Evolutionary conservation across 2,329 filamentous ascomycete genomes (phyloP), one percentile per base, ranked within the genome.

Genomic region (Fusarium sp.): DNA sequence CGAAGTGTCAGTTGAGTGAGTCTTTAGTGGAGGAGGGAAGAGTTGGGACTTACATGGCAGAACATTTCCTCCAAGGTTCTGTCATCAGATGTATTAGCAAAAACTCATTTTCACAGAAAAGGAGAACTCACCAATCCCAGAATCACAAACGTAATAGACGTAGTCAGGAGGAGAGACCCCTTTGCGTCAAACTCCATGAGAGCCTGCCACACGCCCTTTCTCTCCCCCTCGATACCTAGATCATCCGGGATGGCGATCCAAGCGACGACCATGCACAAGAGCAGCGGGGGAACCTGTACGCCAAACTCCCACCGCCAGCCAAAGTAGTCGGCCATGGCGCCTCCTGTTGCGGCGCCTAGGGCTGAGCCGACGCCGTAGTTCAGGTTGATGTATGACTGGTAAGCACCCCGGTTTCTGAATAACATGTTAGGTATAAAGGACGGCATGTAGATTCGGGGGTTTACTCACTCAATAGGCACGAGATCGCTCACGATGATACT

Each of bases 261-360:
- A 2, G 87, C 84, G n/a, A 89, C 78, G 10, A 79, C 72, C 52
- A 89, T 80, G 69, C 85, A 87, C 2, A 88, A 57, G 0, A 87
- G 29, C 34, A 91, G 77, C 0, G 85, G 83, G 4, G 89, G 86
- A 5, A 92, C 83, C 80, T 92, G 90, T 9, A 92, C 81, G 62
- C 89, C 89, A 78, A 92, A 94, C 65, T 92, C 91, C 90, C 91
- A 93, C 47, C 93, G 85, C 93, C 93, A 95, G 34, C 93, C 93
- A 2, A 94, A 81, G 37, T 84, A 85, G 77, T 94, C 92, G 27
- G 91, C 92, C 78, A 95, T 89, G 62, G 90, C 85, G 2, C 93
- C 93, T 16, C 93, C 93, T 8, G 93, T 85, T 0, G 92, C 92
- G 2, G 92, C 92, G 4, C 93, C 93, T 3, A 90, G 83, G 8